Evolutionary conservation across 2,329 filamentous ascomycete genomes (phyloP), one percentile per base, ranked within the genome.

Genomic region (Diaporthe caulivora): DNA sequence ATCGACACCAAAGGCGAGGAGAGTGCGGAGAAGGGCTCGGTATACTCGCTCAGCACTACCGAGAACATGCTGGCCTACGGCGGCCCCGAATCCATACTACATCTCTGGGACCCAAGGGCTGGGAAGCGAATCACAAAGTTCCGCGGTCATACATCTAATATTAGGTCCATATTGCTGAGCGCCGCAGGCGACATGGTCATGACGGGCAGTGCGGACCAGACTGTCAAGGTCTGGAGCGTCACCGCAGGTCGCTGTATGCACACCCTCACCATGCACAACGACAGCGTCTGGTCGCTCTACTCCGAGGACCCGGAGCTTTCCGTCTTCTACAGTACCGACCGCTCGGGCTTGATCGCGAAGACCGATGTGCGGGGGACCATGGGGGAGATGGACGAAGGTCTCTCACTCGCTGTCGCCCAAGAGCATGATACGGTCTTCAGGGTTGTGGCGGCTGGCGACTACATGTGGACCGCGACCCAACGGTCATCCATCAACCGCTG

Each of bases 241-340:
- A 97, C 94, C 15, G 96, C 95, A 29, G 97, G 97, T 71, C 90
- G 97, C 78, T 99, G 97, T 87, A 96, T 98, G 93, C 95, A 98
- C 83, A 99, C 97, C 0, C 89, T 99, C 78, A 98, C 95, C 71
- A 99, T 99, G 97, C 97, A 99, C 84, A 97, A 97, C 80, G 95
- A 98, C 80, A 98, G 95, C 81, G 94, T 99, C 29, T 99, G 97
- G 97, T 97, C 95, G 1, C 87, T 99, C 29, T 97, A 93, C 83
- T 98, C 97, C 0, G 92, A 96, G 70, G 91, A 97, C 78, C 95
- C 95, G 0, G 89, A 93, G 73, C 88, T 99, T 5, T 92, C 93
- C 13, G 90, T 98, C 40, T 98, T 99, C 83, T 98, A 98, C 85
- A 98, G 96, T 72, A 94, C 93, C 78, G 97, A 99, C 83, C 92